Conservation (phyloP, 441 rosid species). For the Flueggea neowawraea region DNA sequence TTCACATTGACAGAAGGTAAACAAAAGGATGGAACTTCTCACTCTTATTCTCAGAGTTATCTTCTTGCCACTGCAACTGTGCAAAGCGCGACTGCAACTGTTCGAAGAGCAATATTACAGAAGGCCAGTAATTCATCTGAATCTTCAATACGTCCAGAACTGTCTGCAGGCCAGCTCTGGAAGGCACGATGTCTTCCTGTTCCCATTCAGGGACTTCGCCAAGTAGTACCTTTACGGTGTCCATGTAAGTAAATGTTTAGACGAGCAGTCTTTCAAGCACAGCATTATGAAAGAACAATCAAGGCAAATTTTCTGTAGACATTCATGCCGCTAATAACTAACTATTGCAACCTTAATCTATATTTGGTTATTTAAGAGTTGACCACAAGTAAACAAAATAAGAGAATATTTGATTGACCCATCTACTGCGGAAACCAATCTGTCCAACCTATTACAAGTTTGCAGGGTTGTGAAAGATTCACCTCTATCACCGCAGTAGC, state of each 20-base stretch:
- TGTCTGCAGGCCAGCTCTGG: conserved; percentile 64
- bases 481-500: conserved; percentile 96
- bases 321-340: background rate
- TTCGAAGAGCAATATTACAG: conserved; percentile 34
- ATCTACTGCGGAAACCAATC: background rate
- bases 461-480: conserved; percentile 8
- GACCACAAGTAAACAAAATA: background rate
- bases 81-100: conserved; percentile 50
- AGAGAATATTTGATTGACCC: background rate
- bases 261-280: background rate
- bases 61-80: conserved; percentile 48
- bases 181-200: conserved; percentile 41
- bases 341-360: background rate
- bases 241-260: background rate
- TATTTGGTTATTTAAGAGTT: background rate
- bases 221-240: conserved; percentile 53
- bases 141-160: conserved; percentile 81
- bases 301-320: background rate
- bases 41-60: conserved; percentile 45
- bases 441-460: background rate
- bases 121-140: conserved; percentile 85
- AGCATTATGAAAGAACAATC: background rate
- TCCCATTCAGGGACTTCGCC: conserved; percentile 59
- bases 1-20: no score
- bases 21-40: conserved; percentile 22